These are phyloP conservation scores for Apiospora hydei DNA, from an alignment of 2,329 filamentous ascomycete species.

Conservation along the genomic window DNA sequence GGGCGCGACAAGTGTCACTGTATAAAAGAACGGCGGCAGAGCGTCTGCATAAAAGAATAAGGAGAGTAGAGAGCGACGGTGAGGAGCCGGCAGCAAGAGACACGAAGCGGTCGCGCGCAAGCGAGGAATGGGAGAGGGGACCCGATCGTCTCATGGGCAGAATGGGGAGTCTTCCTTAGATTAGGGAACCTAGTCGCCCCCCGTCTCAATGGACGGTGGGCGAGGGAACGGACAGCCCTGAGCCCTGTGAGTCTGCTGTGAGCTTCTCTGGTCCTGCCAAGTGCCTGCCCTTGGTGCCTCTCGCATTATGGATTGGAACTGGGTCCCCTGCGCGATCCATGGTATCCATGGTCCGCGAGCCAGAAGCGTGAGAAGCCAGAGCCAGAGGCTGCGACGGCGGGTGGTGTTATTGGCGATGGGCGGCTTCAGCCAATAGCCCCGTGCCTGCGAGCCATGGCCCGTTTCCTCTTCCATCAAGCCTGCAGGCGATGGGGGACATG, in stretches of 20 bases:
- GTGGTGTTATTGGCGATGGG: conserved; percentile 8
- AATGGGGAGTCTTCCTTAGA: conserved; percentile 1
- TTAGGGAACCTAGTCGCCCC: conserved; percentile 6
- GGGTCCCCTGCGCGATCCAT: conserved; percentile 5
- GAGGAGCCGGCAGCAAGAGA: conserved; percentile 16
- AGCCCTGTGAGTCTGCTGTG: background rate
- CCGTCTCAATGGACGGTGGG: conserved; percentile 5
- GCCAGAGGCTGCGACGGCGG: background rate
- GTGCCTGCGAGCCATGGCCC: background rate
- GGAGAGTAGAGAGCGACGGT: conserved; percentile 20
- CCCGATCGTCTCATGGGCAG: conserved; percentile 15
- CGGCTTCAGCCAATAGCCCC: conserved; percentile 4
- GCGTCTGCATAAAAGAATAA: conserved; percentile 1
- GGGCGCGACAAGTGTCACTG: background rate
- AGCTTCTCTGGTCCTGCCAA: background rate
- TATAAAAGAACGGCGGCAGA: conserved; percentile 15
- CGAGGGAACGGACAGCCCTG: conserved; percentile 7
- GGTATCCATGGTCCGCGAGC: conserved; percentile 1
- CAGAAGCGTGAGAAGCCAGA: background rate
- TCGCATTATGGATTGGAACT: conserved; percentile 11
- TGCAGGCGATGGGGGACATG: background rate
- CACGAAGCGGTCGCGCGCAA: conserved; percentile 21
- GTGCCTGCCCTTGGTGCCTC: background rate
- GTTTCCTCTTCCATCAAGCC: conserved; percentile 17
- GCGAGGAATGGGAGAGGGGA: conserved; percentile 11